A percentile compares a stretch with the other conserved stretches of the same genome.
Conservation (phyloP, 176 grass and related monocot genomes). For the Rhynchospora breviuscula region DNA sequence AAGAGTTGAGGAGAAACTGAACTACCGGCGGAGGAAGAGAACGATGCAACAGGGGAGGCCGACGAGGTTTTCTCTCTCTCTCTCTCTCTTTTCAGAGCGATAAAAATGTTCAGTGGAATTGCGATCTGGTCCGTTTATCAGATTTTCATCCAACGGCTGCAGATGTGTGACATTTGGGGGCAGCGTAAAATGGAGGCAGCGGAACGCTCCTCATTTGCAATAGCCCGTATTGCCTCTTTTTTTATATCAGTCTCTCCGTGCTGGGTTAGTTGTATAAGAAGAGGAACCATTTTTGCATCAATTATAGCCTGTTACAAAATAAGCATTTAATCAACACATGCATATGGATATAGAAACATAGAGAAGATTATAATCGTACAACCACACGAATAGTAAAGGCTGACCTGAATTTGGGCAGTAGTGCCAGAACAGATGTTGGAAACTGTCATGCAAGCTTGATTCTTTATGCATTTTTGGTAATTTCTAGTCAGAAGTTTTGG, state of each 20-base stretch:
- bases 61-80: too few relatives aligned
- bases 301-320: slow-evolving; percentile 56
- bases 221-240: slow-evolving; percentile 65
- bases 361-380: not conserved
- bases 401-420: slow-evolving; percentile 74
- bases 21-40: too few relatives aligned
- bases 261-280: slow-evolving; percentile 48
- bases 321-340: not conserved
- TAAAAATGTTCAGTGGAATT: too few relatives aligned
- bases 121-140: too few relatives aligned
- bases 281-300: slow-evolving; percentile 53
- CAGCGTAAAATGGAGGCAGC: not conserved
- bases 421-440: slow-evolving; percentile 61
- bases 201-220: not conserved
- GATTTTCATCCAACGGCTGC: too few relatives aligned
- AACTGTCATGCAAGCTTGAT: slow-evolving; percentile 57
- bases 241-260: slow-evolving; percentile 45
- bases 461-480: slow-evolving; percentile 53
- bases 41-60: too few relatives aligned
- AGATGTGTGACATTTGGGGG: too few relatives aligned
- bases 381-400: not conserved
- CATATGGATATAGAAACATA: not conserved
- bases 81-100: too few relatives aligned
- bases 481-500: slow-evolving; percentile 31
- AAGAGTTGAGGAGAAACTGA: too few relatives aligned